phyloP scores from a whole-genome alignment of 148 eudicot species.

The Simmondsia chinensis region DNA sequence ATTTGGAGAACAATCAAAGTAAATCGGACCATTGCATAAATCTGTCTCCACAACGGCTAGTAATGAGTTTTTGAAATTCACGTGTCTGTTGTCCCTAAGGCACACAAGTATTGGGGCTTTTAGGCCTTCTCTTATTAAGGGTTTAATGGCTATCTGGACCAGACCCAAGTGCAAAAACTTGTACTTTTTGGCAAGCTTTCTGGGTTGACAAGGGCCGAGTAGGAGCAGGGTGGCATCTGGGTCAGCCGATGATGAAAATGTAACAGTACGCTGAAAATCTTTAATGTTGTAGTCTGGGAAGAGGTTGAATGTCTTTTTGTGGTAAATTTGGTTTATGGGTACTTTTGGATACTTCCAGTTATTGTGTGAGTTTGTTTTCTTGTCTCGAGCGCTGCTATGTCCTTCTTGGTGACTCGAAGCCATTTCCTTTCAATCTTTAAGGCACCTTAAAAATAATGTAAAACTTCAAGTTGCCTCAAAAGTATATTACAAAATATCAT shows the following conservation, averaged over 20 bases:
- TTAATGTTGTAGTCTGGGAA: constrained; percentile 6
- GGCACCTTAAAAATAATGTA: no score
- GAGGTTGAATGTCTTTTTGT: background rate
- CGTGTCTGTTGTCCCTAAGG: constrained; percentile 7
- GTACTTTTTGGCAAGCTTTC: constrained; percentile 1
- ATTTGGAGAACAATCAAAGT: constrained; percentile 12
- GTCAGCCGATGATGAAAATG: background rate
- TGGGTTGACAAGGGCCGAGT: background rate
- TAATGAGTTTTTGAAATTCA: constrained; percentile 5
- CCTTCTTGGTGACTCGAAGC: no score
- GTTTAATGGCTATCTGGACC: constrained; percentile 8
- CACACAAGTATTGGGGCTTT: constrained; percentile 5
- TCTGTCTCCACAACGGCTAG: constrained; percentile 8
- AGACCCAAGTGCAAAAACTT: constrained; percentile 12
- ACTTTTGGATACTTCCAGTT: constrained; percentile 13
- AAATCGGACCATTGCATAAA: constrained; percentile 11
- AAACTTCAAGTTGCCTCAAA: no score
- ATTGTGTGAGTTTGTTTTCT: no score
- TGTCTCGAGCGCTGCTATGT: no score
- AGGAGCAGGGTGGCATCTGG: background rate
- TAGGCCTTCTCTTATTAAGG: constrained; percentile 5
- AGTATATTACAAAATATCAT: no score
- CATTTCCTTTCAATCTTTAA: no score
- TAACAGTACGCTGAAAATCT: constrained; percentile 3
- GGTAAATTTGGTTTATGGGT: constrained; percentile 8